Evolutionary conservation across 1,139 yeast genomes (phyloP), one percentile per base, ranked within the genome.

Genomic region (Candida frijolesensis): DNA sequence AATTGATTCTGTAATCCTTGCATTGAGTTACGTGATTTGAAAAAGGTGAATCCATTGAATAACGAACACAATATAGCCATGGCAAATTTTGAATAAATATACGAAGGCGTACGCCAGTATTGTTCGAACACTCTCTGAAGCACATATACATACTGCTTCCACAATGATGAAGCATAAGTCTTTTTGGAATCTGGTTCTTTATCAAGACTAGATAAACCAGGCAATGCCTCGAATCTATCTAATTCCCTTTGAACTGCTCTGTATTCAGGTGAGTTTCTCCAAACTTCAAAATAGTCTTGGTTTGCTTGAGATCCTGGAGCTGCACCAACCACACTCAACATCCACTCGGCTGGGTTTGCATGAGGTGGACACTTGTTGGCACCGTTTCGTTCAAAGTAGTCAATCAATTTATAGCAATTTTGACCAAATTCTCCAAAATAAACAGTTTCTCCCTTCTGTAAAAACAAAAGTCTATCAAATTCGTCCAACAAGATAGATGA

Each of bases 391-490:
- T 82, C 87, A 57, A 85, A 84, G 60, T 85, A 85, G 40, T 68
- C 61, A 49, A 80, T 67, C 61, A 84, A 66, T 5, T 80, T 72
- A 12, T 61, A 48, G 51, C 87, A 82, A 57, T 75, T 73, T 48
- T 68, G 64, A 54, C 88, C 88, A 60, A 83, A 81, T 54, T 83
- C 86, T 53, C 88, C 88, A 63, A 83, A 83, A 64, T 84, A 84
- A 37, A 84, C 88, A 55, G 87, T 83, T 64, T 78, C 71, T 54
- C 88, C 77, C 54, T 62, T 66, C 56, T 69, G 75, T 56, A 72
- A 65, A 51, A 72, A 71, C 51, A 72, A 65, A 47, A 72, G 60
- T 41, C 74, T 63, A 54, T 70, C 74, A 51, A 70, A 70, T 50
- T 68, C 73, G 51, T 67, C 62, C 56, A 72, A 62, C 50, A 72